Conservation (phyloP, 495 filamentous ascomycete species). For the Elaphomyces granulatus region DNA sequence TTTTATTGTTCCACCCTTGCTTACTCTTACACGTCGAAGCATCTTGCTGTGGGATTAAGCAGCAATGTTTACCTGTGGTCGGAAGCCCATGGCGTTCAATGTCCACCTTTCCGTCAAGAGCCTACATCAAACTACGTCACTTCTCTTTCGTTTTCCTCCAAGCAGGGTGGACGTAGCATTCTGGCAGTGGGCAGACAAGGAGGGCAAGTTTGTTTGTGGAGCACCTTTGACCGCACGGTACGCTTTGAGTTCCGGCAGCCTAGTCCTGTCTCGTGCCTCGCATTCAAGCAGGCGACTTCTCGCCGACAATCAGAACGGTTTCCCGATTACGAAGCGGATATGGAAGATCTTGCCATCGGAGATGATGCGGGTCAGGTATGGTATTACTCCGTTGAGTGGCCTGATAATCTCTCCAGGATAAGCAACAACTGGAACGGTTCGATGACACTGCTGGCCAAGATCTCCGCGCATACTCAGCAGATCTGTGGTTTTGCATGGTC, state of each 20-base stretch:
- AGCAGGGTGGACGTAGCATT: constrained; percentile 60
- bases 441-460: constrained; percentile 62
- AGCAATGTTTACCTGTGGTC: constrained; percentile 83
- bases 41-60: constrained; percentile 75
- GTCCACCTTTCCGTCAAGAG: constrained; percentile 28
- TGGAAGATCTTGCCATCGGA: constrained; percentile 75
- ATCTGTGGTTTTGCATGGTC: constrained; percentile 91
- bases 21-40: constrained; percentile 57
- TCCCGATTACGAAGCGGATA: constrained; percentile 16
- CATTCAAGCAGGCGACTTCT: constrained; percentile 43
- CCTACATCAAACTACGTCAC: constrained; percentile 50
- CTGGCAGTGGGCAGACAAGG: constrained; percentile 73
- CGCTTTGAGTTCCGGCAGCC: constrained; percentile 64
- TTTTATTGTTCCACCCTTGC: constrained; percentile 90
- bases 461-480: constrained; percentile 73
- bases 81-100: constrained; percentile 43
- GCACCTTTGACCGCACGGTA: constrained; percentile 39
- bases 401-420: constrained; percentile 26
- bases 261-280: constrained; percentile 58
- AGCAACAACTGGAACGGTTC: constrained; percentile 56
- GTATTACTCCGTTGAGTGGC: constrained; percentile 87
- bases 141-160: constrained; percentile 76
- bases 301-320: constrained; percentile 27
- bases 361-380: constrained; percentile 78
- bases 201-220: constrained; percentile 48